A percentile compares a stretch with the other conserved stretches of the same genome.
phyloP scores from a whole-genome alignment of 768 basidiomycete species.

The Xerocomus brunneocitrinus region DNA sequence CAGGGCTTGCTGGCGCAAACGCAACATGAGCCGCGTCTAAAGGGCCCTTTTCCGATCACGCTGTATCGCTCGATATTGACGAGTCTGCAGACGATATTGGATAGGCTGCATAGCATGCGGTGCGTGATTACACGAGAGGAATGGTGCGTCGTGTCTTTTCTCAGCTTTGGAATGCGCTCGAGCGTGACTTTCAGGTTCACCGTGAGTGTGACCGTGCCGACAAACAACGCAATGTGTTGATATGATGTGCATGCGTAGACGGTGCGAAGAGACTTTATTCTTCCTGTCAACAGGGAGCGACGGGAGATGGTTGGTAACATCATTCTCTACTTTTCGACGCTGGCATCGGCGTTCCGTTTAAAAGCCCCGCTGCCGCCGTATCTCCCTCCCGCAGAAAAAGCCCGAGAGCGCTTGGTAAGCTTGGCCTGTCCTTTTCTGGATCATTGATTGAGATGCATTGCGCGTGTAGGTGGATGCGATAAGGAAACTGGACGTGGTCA shows the following conservation, averaged over 20 bases:
- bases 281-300: conserved; percentile 85
- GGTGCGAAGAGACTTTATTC: conserved; percentile 81
- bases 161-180: background rate
- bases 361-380: conserved; percentile 96
- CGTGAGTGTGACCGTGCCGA: conserved; percentile 35
- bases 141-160: conserved; percentile 51
- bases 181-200: conserved; percentile 53
- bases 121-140: conserved; percentile 96
- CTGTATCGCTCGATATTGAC: conserved; percentile 82
- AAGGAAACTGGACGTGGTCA: conserved; percentile 82
- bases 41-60: conserved; percentile 88
- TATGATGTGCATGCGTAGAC: conserved; percentile 41
- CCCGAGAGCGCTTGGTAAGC: conserved; percentile 71
- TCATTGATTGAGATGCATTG: no score
- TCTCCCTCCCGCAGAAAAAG: conserved; percentile 86
- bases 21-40: conserved; percentile 88
- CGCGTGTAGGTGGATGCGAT: conserved; percentile 69
- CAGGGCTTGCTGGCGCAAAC: conserved; percentile 85
- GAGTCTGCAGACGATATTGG: conserved; percentile 80
- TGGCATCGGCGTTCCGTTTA: conserved; percentile 74
- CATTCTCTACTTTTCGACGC: conserved; percentile 79
- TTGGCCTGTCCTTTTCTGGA: background rate
- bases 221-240: background rate
- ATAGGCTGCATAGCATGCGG: conserved; percentile 90
- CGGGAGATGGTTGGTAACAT: conserved; percentile 95